These are phyloP conservation scores for Capsella bursapastoris DNA, from an alignment of 345 rosid genomes.

Conservation along the genomic window DNA sequence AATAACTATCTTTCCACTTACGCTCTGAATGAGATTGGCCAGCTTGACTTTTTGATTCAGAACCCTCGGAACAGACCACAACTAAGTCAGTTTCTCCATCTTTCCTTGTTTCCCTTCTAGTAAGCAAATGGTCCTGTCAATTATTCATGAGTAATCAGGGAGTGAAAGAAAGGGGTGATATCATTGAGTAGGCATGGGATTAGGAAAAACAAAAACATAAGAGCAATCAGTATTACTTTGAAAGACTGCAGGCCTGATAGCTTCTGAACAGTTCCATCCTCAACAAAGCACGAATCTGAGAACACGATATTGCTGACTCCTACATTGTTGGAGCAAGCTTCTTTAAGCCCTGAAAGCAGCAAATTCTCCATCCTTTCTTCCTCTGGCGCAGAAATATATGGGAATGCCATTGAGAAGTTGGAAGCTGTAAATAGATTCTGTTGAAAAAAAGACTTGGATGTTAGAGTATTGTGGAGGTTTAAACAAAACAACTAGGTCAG, in stretches of 20 bases:
- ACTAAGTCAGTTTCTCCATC: slow-evolving; percentile 72
- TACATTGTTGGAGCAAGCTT: slow-evolving; percentile 64
- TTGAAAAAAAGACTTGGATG: slow-evolving; percentile 34
- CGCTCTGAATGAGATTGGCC: slow-evolving; percentile 62
- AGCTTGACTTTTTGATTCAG: slow-evolving; percentile 48
- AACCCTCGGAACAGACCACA: slow-evolving; percentile 66
- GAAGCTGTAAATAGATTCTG: slow-evolving; percentile 70
- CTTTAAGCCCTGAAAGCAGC: slow-evolving; percentile 69
- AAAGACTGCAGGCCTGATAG: slow-evolving; percentile 64
- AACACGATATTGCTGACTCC: slow-evolving; percentile 61
- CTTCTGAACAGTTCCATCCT: slow-evolving; percentile 66
- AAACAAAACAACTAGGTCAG: slow-evolving; percentile 14
- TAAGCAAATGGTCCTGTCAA: slow-evolving; percentile 69
- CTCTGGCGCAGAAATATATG: slow-evolving; percentile 73
- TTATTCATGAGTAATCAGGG: slow-evolving; percentile 13
- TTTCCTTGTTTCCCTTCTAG: slow-evolving; percentile 63
- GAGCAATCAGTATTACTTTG: slow-evolving; percentile 52
- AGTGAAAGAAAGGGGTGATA: slow-evolving; percentile 17
- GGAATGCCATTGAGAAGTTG: slow-evolving; percentile 94
- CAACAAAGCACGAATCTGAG: slow-evolving; percentile 74
- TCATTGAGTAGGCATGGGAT: slow-evolving; percentile 1
- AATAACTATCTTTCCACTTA: slow-evolving; percentile 44
- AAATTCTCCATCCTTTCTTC: slow-evolving; percentile 74
- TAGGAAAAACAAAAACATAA: not conserved
- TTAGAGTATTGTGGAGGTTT: slow-evolving; percentile 5